Conservation (phyloP, 495 filamentous ascomycete genomes). For the Penicillium riverlandense region DNA sequence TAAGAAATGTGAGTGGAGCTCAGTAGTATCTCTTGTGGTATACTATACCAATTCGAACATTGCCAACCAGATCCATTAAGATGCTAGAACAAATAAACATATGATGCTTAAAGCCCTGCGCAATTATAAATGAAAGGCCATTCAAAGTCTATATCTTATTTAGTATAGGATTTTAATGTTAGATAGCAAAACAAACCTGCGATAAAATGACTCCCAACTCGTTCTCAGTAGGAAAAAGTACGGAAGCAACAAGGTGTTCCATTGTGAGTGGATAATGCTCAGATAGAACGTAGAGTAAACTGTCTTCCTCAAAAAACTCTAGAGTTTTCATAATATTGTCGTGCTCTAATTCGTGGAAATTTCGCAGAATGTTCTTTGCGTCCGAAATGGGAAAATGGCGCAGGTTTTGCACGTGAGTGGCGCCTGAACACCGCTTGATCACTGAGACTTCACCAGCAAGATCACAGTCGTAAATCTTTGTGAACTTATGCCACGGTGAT, state of each 20-base stretch:
- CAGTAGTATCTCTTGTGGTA: too few species aligned
- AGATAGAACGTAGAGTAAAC: constrained; percentile 7
- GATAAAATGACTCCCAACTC: constrained; percentile 18
- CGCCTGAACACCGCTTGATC: background rate
- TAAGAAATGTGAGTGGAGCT: too few species aligned
- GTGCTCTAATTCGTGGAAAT: constrained; percentile 1
- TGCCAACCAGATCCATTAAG: constrained; percentile 2
- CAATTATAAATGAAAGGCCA: constrained; percentile 11
- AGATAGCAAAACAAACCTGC: constrained; percentile 14
- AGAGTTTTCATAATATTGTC: constrained; percentile 1
- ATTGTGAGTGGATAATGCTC: constrained; percentile 16
- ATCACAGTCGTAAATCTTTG: too few species aligned
- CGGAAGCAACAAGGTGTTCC: constrained; percentile 10
- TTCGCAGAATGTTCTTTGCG: background rate
- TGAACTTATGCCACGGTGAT: too few species aligned
- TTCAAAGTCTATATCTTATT: constrained; percentile 7
- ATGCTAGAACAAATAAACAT: constrained; percentile 17
- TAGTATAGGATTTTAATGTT: background rate
- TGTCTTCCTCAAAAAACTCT: constrained; percentile 1
- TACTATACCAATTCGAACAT: constrained; percentile 7
- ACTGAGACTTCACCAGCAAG: constrained; percentile 4
- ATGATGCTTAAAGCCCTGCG: constrained; percentile 11
- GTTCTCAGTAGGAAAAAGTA: constrained; percentile 12
- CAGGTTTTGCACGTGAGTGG: constrained; percentile 1
- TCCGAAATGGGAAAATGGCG: constrained; percentile 1